A percentile compares a stretch with the other conserved stretches of the same genome.
phyloP scores from a whole-genome alignment of 1,284 basidiomycete species.

The Pulchroboletus neoregius region DNA sequence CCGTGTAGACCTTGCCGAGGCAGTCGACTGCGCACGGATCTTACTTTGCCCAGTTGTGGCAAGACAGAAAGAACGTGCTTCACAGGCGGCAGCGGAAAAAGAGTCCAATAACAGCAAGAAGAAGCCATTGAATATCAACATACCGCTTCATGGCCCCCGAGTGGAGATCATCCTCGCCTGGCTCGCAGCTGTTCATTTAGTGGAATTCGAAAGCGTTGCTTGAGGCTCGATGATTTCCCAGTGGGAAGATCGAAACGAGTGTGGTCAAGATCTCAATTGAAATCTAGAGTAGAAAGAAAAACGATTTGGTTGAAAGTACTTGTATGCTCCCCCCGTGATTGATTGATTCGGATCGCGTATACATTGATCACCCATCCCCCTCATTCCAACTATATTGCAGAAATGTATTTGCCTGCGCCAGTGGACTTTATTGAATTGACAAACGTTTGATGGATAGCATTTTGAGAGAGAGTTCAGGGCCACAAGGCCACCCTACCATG shows the following conservation, averaged over 20 bases:
- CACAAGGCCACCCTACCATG: conserved; percentile 17
- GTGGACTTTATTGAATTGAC: conserved; percentile 1
- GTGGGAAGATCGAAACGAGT: background rate
- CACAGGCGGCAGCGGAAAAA: conserved; percentile 48
- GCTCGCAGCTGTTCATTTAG: conserved; percentile 72
- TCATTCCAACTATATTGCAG: conserved; percentile 4
- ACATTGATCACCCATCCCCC: conserved; percentile 1
- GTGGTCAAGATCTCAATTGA: conserved; percentile 13
- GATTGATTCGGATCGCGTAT: conserved; percentile 5
- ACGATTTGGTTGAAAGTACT: background rate
- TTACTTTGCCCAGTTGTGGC: conserved; percentile 63
- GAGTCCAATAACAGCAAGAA: conserved; percentile 42
- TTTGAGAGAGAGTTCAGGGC: too few relatives aligned
- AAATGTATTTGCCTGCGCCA: conserved; percentile 7
- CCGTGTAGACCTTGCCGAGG: conserved; percentile 39
- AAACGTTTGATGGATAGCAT: conserved; percentile 2
- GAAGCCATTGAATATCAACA: conserved; percentile 65
- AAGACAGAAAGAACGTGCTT: conserved; percentile 52
- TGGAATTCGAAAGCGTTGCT: conserved; percentile 55
- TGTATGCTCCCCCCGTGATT: conserved; percentile 2
- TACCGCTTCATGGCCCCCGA: conserved; percentile 76
- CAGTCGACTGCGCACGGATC: conserved; percentile 62
- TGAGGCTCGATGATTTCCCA: conserved; percentile 16
- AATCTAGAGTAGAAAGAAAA: conserved; percentile 14
- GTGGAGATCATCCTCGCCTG: conserved; percentile 80